Evolutionary conservation across 805 yeast genomes (phyloP).

Genomic region (Torulaspora indica): DNA sequence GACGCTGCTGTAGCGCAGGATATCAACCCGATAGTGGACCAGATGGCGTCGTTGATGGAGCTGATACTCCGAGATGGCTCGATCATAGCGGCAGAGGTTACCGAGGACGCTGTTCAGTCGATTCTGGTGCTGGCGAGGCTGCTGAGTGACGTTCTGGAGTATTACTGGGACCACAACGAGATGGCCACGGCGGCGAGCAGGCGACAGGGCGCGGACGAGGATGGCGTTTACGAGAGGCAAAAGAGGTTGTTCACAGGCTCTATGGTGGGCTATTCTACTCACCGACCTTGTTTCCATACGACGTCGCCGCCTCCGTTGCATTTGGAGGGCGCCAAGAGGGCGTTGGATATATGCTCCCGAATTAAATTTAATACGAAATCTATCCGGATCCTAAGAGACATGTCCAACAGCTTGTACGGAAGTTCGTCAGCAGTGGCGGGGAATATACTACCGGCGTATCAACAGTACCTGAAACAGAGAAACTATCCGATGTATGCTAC

Average conservation of each 20-base stretch:
- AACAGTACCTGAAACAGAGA: conserved; percentile 15
- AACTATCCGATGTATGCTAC: conserved; percentile 12
- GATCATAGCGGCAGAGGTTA: conserved; percentile 13
- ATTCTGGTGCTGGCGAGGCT: conserved; percentile 37
- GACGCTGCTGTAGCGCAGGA: conserved; percentile 25
- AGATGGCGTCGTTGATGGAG: conserved; percentile 19
- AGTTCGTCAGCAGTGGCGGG: conserved; percentile 10
- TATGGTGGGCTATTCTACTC: conserved; percentile 35
- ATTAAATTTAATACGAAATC: conserved; percentile 35
- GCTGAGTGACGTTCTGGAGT: conserved; percentile 40
- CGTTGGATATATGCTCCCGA: conserved; percentile 31
- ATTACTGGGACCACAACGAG: conserved; percentile 37
- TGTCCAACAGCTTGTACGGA: conserved; percentile 22
- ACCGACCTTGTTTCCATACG: conserved; percentile 35
- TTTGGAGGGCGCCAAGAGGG: conserved; percentile 25
- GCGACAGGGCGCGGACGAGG: conserved; percentile 1
- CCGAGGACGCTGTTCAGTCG: conserved; percentile 23
- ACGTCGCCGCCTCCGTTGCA: conserved; percentile 34
- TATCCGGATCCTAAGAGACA: conserved; percentile 33
- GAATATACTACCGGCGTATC: conserved; percentile 21
- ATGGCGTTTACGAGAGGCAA: conserved; percentile 12
- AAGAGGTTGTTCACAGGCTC: conserved; percentile 21
- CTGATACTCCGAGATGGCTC: conserved; percentile 18
- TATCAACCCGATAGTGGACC: conserved; percentile 17
- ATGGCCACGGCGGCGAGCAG: conserved; percentile 1